A percentile compares a stretch with the other conserved stretches of the same genome.
Conservation (phyloP, 1,139 yeast genomes). For the Yamadazyma atmosphaerica region DNA sequence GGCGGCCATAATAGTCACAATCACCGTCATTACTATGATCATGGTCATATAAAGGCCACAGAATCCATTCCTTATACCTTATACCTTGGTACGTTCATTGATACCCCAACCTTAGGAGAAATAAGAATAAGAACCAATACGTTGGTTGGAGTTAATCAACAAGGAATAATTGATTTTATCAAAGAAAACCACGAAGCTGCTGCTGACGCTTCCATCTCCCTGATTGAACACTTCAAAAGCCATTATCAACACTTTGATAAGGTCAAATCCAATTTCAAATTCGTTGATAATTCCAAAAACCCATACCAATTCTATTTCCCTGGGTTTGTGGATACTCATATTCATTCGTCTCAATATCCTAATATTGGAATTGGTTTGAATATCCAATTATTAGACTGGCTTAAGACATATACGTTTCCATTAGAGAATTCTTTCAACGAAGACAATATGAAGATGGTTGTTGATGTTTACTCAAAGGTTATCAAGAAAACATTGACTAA, state of each 20-base stretch:
- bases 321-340: conserved; percentile 93
- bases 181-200: conserved; percentile 8
- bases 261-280: conserved; percentile 20
- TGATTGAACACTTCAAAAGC: conserved; percentile 10
- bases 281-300: conserved; percentile 28
- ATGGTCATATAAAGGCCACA: conserved; percentile 8
- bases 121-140: conserved; percentile 30
- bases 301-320: conserved; percentile 68
- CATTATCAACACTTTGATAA: conserved; percentile 8
- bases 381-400: conserved; percentile 85
- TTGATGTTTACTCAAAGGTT: conserved; percentile 60
- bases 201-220: conserved; percentile 5
- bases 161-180: conserved; percentile 35
- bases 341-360: conserved; percentile 97
- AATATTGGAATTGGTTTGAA: conserved; percentile 89
- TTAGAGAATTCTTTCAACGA: conserved; percentile 55
- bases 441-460: conserved; percentile 53
- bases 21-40: neutral
- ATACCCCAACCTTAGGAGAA: conserved; percentile 31
- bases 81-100: conserved; percentile 40
- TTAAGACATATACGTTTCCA: conserved; percentile 83
- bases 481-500: conserved; percentile 63
- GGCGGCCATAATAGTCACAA: neutral
- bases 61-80: conserved; percentile 25
- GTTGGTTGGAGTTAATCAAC: conserved; percentile 31